Percentiles rank a stretch among this genome's conserved stretches.
phyloP scores from a whole-genome alignment of 176 grass and related monocot species.

The Elaeis guineensis region DNA sequence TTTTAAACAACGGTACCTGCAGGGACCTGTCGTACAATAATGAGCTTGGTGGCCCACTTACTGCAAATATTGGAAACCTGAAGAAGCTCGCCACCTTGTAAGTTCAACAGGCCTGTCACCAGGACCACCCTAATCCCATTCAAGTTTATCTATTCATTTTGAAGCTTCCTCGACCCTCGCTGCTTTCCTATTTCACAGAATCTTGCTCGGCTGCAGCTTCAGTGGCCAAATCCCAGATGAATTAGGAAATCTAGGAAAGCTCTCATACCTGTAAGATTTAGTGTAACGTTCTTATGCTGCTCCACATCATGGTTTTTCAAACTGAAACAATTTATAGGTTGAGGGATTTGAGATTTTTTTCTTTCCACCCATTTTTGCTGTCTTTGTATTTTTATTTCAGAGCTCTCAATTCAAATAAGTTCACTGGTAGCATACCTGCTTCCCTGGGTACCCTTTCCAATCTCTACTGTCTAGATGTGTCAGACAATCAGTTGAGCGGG shows the following conservation, averaged over 20 bases:
- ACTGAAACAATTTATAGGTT: too few relatives aligned
- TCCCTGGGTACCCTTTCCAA: constrained; percentile 63
- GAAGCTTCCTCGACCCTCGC: constrained; percentile 8
- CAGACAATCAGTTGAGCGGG: constrained; percentile 47
- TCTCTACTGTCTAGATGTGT: constrained; percentile 48
- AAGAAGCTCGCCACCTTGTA: constrained; percentile 40
- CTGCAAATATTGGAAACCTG: constrained; percentile 48
- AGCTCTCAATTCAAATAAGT: constrained; percentile 52
- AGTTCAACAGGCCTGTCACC: constrained; percentile 16
- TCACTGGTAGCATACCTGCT: constrained; percentile 44
- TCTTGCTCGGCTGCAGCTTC: constrained; percentile 48
- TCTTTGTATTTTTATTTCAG: constrained; percentile 15
- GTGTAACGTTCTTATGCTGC: neutral
- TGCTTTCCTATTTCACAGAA: constrained; percentile 26
- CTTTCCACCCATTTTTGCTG: neutral
- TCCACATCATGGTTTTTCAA: too few relatives aligned
- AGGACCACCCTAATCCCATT: neutral
- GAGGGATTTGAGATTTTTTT: neutral
- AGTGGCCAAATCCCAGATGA: constrained; percentile 48
- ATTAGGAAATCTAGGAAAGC: constrained; percentile 48
- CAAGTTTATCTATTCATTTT: constrained; percentile 5
- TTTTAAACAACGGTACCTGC: constrained; percentile 22
- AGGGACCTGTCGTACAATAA: constrained; percentile 72
- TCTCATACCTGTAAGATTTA: constrained; percentile 49
- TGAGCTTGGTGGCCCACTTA: constrained; percentile 31